Evolutionary conservation across 768 basidiomycete genomes (phyloP).

Genomic region (Lentinula edodes): DNA sequence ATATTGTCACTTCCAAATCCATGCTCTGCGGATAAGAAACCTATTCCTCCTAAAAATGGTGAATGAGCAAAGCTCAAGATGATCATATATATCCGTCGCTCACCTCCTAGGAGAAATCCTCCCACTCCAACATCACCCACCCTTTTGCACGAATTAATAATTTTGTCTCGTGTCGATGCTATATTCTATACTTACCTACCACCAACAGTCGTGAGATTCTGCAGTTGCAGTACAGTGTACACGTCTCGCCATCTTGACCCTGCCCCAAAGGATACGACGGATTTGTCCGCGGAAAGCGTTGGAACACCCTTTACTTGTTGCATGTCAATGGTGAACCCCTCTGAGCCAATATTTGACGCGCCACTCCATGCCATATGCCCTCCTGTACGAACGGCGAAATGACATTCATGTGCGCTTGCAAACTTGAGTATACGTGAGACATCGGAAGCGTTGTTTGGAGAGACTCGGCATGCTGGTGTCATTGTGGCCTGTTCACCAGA

Average conservation of each 20-base stretch:
- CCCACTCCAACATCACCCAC: constrained; percentile 5
- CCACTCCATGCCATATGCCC: constrained; percentile 8
- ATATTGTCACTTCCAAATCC: constrained; percentile 16
- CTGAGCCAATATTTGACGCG: constrained; percentile 4
- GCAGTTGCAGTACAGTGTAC: constrained; percentile 1
- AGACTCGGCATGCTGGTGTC: constrained; percentile 6
- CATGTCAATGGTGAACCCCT: constrained; percentile 6
- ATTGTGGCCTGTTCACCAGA: constrained; percentile 1
- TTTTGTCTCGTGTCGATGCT: not conserved
- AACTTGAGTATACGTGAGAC: constrained; percentile 4
- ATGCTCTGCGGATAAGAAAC: constrained; percentile 11
- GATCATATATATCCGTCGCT: not conserved
- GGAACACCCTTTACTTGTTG: not conserved
- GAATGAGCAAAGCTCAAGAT: not conserved
- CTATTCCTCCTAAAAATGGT: constrained; percentile 13
- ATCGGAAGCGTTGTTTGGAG: not conserved
- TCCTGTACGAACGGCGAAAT: constrained; percentile 6
- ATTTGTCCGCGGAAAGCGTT: not conserved
- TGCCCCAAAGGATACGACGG: not conserved
- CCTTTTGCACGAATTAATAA: not conserved
- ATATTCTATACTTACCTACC: not conserved
- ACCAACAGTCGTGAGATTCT: constrained; percentile 3
- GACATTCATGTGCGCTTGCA: not conserved
- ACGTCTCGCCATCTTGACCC: constrained; percentile 4
- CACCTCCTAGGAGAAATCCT: constrained; percentile 8